These are phyloP conservation scores for Plasmopara halstedii DNA, from an alignment of 352 stramenopile genomes.

Conservation along the genomic window DNA sequence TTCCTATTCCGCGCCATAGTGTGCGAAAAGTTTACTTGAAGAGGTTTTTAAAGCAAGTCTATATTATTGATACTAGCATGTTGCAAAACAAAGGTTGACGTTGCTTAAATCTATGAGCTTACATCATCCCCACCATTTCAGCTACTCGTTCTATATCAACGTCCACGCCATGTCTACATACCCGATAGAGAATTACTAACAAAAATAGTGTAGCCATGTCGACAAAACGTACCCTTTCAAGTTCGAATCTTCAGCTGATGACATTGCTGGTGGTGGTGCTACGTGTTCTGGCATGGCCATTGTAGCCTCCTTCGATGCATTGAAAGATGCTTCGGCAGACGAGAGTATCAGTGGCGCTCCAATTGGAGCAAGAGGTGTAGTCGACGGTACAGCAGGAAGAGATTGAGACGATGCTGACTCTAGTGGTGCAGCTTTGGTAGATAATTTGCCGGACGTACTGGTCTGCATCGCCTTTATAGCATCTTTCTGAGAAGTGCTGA, in stretches of 20 bases:
- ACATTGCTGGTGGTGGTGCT: conserved; percentile 6
- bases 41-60: too few relatives aligned
- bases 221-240: conserved; percentile 21
- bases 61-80: too few relatives aligned
- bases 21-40: too few relatives aligned
- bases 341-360: conserved; percentile 4
- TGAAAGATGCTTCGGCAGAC: conserved; percentile 9
- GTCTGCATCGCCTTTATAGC: conserved; percentile 17
- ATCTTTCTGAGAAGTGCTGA: conserved; percentile 51
- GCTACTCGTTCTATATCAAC: conserved; percentile 18
- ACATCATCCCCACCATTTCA: conserved; percentile 31
- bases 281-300: conserved; percentile 27
- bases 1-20: conserved; percentile 23
- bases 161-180: conserved; percentile 9
- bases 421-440: not conserved
- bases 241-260: conserved; percentile 11
- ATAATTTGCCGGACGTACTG: not conserved
- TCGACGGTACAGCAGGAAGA: conserved; percentile 8
- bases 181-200: not conserved
- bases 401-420: conserved; percentile 4
- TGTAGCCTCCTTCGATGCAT: conserved; percentile 22
- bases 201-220: conserved; percentile 10
- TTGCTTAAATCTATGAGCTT: not conserved
- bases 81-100: not conserved
- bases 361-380: not conserved